Conservation (phyloP, 768 basidiomycete species). For the Naganishia kalamii region DNA sequence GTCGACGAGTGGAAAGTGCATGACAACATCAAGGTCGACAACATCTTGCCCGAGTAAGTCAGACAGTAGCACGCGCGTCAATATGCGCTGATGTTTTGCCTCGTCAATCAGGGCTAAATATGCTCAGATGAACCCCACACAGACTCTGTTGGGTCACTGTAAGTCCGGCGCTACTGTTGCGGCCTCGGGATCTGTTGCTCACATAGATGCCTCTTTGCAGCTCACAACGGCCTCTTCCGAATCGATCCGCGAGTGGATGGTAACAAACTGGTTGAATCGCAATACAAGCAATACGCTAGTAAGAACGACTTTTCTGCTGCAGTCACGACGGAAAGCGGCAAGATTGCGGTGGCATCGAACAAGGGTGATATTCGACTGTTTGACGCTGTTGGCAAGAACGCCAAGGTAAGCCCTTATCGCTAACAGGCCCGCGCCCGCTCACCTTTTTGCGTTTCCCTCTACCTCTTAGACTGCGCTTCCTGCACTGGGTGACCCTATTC, state of each 20-base stretch:
- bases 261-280: slow-evolving; percentile 83
- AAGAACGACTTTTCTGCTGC: slow-evolving; percentile 95
- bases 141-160: slow-evolving; percentile 76
- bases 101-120: slow-evolving; percentile 61
- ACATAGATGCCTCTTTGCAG: slow-evolving; percentile 48
- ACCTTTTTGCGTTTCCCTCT: not conserved
- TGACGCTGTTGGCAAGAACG: slow-evolving; percentile 94
- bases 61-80: no score
- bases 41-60: slow-evolving; percentile 71
- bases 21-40: slow-evolving; percentile 74
- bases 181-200: not conserved
- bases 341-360: slow-evolving; percentile 85
- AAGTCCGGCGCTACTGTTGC: slow-evolving; percentile 13
- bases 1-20: slow-evolving; percentile 99
- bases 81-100: not conserved
- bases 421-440: not conserved
- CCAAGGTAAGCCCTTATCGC: slow-evolving; percentile 53
- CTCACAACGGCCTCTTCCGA: slow-evolving; percentile 92
- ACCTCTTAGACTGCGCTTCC: slow-evolving; percentile 82
- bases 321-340: slow-evolving; percentile 75
- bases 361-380: slow-evolving; percentile 96
- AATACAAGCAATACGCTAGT: slow-evolving; percentile 90
- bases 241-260: slow-evolving; percentile 93
- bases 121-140: slow-evolving; percentile 82
- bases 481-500: slow-evolving; percentile 87